These are phyloP conservation scores for Curvularia verruculosa DNA, from an alignment of 2,329 filamentous ascomycete species.

Conservation along the genomic window DNA sequence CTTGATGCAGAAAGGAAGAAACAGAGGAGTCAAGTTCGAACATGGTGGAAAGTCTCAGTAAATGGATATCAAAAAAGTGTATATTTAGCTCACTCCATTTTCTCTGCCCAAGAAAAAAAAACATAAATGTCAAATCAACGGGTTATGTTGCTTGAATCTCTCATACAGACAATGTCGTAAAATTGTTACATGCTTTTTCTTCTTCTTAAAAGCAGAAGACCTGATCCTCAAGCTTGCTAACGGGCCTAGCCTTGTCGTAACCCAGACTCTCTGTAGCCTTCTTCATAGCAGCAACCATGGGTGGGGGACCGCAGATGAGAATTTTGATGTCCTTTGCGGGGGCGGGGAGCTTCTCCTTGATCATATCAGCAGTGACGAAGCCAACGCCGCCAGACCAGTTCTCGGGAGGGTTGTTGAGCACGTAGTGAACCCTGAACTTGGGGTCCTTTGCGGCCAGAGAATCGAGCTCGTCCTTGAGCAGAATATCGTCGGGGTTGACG, in stretches of 20 bases:
- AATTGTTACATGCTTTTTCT: background rate
- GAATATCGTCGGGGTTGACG: constrained; percentile 88
- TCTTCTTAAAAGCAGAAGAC: constrained; percentile 97
- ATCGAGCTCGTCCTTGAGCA: constrained; percentile 92
- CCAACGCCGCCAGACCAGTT: constrained; percentile 91
- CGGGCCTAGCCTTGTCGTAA: constrained; percentile 88
- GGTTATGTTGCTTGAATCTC: background rate
- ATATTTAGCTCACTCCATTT: background rate
- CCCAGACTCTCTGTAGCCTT: constrained; percentile 89
- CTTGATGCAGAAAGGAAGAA: background rate
- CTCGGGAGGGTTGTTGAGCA: constrained; percentile 93
- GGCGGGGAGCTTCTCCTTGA: constrained; percentile 83
- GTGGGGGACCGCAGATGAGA: constrained; percentile 90
- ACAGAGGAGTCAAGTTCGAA: background rate
- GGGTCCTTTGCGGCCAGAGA: constrained; percentile 75
- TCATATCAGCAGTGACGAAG: constrained; percentile 95
- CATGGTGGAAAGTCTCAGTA: background rate
- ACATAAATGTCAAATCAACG: background rate
- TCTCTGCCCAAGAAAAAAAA: background rate
- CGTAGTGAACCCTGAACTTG: constrained; percentile 88
- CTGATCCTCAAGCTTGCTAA: constrained; percentile 98
- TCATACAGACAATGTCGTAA: no score
- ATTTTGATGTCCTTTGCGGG: constrained; percentile 89
- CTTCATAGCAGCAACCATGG: constrained; percentile 97
- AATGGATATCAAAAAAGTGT: background rate